A percentile compares a stretch with the other conserved stretches of the same genome.
These are phyloP conservation scores for Typha latifolia DNA, from an alignment of 176 grass and related monocot species.

Conservation along the genomic window DNA sequence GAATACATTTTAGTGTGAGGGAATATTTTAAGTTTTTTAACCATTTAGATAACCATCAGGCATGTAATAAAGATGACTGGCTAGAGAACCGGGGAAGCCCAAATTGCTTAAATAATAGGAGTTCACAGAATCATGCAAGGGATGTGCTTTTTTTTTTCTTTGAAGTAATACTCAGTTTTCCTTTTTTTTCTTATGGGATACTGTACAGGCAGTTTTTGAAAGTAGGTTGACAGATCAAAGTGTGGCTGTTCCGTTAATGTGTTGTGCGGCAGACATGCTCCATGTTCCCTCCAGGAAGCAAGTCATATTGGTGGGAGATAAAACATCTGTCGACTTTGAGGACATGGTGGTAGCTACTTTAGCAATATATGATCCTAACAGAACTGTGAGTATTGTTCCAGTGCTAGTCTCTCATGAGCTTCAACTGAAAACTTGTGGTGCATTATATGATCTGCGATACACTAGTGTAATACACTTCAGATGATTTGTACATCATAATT, in stretches of 20 bases:
- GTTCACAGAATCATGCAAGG: too few species aligned
- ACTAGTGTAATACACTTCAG: too few species aligned
- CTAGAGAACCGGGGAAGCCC: too few species aligned
- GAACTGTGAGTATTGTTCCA: slow-evolving; percentile 45
- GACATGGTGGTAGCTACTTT: slow-evolving; percentile 47
- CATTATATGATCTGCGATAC: too few species aligned
- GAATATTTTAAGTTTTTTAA: too few species aligned
- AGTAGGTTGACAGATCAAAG: slow-evolving; percentile 59
- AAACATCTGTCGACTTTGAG: slow-evolving; percentile 42
- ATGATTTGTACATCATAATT: too few species aligned
- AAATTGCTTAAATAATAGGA: too few species aligned
- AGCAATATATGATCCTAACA: slow-evolving; percentile 74
- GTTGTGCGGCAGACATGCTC: slow-evolving; percentile 77
- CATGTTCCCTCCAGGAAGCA: slow-evolving; percentile 62
- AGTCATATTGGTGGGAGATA: slow-evolving; percentile 64
- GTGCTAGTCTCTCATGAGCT: neutral
- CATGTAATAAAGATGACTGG: too few species aligned
- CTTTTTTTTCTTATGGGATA: neutral
- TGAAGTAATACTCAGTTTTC: neutral
- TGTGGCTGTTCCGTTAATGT: slow-evolving; percentile 88
- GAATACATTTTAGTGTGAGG: too few species aligned
- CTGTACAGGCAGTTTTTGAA: slow-evolving; percentile 62
- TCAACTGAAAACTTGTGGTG: neutral
- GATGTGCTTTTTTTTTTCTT: too few species aligned
- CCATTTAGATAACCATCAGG: too few species aligned